Evolutionary conservation across 805 yeast genomes (phyloP).

Genomic region (Metschnikowia corniflorae): DNA sequence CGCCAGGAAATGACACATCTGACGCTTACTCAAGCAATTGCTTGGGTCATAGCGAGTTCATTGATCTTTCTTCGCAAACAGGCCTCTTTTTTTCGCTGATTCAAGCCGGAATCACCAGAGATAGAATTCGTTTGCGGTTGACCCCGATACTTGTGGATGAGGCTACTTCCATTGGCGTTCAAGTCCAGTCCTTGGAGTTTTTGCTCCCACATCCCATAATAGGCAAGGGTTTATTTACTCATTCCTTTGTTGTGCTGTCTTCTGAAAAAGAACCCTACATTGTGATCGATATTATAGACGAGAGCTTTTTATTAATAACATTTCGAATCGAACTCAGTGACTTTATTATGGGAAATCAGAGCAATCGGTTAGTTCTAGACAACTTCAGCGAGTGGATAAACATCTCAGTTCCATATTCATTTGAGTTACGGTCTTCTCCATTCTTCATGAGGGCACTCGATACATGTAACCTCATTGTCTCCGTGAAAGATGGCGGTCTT

Average conservation of each 20-base stretch:
- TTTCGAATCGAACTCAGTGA: constrained; percentile 40
- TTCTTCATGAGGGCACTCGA: constrained; percentile 49
- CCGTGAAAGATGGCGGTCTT: constrained; percentile 76
- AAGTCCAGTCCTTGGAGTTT: constrained; percentile 32
- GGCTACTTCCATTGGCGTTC: constrained; percentile 28
- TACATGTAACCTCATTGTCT: constrained; percentile 45
- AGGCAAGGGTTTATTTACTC: constrained; percentile 13
- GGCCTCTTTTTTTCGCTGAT: constrained; percentile 15
- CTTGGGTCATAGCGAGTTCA: constrained; percentile 14
- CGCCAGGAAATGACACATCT: constrained; percentile 1
- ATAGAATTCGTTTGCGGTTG: constrained; percentile 29
- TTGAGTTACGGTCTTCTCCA: constrained; percentile 45
- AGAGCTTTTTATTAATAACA: constrained; percentile 50
- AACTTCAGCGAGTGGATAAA: constrained; percentile 58
- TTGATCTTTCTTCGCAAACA: constrained; percentile 14
- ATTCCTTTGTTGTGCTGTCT: constrained; percentile 14
- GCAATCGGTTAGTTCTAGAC: constrained; percentile 22
- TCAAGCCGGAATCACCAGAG: constrained; percentile 28
- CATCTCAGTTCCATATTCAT: constrained; percentile 62
- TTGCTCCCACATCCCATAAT: constrained; percentile 22
- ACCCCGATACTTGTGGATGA: constrained; percentile 37
- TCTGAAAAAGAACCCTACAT: constrained; percentile 28
- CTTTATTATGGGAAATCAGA: constrained; percentile 30
- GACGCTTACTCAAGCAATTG: constrained; percentile 12
- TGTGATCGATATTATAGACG: constrained; percentile 53